Evolutionary conservation across 2,329 filamentous ascomycete genomes (phyloP).

Genomic region (Fonsecaea pedrosoi): DNA sequence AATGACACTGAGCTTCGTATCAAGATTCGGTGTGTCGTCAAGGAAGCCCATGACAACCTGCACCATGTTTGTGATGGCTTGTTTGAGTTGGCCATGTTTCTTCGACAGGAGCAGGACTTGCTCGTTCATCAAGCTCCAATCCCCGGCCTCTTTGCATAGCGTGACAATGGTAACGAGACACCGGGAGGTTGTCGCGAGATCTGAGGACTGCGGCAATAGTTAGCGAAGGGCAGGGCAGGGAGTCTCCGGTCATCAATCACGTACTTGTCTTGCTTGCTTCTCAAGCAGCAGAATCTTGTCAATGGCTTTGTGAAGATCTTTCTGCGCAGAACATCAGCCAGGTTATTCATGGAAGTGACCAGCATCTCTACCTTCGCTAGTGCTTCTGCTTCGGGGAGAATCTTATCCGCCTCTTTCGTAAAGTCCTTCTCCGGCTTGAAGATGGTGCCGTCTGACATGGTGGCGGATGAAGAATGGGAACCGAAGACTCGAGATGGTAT

Average conservation of each 20-base stretch:
- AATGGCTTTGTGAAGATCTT: conserved; percentile 81
- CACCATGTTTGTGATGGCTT: conserved; percentile 98
- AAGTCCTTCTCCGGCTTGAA: conserved; percentile 99
- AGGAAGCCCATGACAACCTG: conserved; percentile 94
- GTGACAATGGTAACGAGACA: conserved; percentile 87
- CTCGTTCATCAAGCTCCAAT: conserved; percentile 96
- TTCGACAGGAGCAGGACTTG: conserved; percentile 95
- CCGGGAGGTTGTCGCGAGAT: conserved; percentile 92
- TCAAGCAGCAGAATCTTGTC: conserved; percentile 91
- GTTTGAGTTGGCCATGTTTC: conserved; percentile 99
- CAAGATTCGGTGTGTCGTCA: conserved; percentile 80
- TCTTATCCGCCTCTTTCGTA: conserved; percentile 91
- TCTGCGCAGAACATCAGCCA: conserved; percentile 44
- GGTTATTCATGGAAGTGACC: neutral
- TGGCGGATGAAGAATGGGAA: conserved; percentile 42
- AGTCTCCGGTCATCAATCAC: conserved; percentile 30
- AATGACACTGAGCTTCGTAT: conserved; percentile 91
- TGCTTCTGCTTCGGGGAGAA: conserved; percentile 87
- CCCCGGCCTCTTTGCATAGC: conserved; percentile 88
- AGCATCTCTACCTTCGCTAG: conserved; percentile 74
- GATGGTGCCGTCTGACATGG: conserved; percentile 79
- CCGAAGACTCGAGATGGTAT: neutral
- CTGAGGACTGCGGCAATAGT: conserved; percentile 72
- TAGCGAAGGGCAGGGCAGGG: conserved; percentile 19
- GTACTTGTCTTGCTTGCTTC: conserved; percentile 96